Conservation (phyloP, 257 asterid species). For the Gentiana straminea region DNA sequence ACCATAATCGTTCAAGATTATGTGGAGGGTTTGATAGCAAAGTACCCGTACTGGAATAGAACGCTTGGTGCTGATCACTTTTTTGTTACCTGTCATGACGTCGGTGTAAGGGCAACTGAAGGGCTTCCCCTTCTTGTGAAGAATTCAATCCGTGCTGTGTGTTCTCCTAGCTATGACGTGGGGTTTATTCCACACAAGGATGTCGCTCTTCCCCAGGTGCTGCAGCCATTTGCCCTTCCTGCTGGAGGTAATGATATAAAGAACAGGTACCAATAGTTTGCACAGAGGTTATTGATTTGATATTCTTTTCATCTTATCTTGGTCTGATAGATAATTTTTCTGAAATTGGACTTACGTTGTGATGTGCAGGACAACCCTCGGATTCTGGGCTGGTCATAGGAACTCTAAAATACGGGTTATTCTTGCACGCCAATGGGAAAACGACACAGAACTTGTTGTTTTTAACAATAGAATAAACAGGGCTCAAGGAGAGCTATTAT, state of each 20-base stretch:
- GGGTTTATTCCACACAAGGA: slow-evolving; percentile 98
- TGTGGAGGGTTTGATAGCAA: slow-evolving; percentile 65
- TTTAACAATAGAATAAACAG: slow-evolving; percentile 78
- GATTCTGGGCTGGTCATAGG: slow-evolving; percentile 98
- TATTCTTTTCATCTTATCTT: background rate
- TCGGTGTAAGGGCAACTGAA: slow-evolving; percentile 99
- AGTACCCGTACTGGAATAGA: slow-evolving; percentile 95
- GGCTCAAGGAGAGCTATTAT: slow-evolving; percentile 79
- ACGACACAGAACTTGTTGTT: slow-evolving; percentile 91
- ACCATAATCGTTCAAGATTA: slow-evolving; percentile 72
- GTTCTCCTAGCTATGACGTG: slow-evolving; percentile 99
- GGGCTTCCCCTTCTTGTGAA: slow-evolving; percentile 85
- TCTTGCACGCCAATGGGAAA: slow-evolving; percentile 90
- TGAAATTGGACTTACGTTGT: slow-evolving; percentile 7
- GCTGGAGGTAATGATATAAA: slow-evolving; percentile 93
- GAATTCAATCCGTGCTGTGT: slow-evolving; percentile 92
- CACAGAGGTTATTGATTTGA: background rate
- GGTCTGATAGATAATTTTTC: background rate
- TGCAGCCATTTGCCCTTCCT: slow-evolving; percentile 97
- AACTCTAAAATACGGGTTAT: slow-evolving; percentile 93
- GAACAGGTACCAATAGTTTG: slow-evolving; percentile 43
- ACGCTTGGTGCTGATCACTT: slow-evolving; percentile 96
- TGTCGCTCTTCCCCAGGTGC: slow-evolving; percentile 93
- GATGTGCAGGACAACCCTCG: slow-evolving; percentile 75
- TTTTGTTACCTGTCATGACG: slow-evolving; percentile 97